Evolutionary conservation across 2,329 filamentous ascomycete genomes (phyloP).

Genomic region (Verticillium longisporum): DNA sequence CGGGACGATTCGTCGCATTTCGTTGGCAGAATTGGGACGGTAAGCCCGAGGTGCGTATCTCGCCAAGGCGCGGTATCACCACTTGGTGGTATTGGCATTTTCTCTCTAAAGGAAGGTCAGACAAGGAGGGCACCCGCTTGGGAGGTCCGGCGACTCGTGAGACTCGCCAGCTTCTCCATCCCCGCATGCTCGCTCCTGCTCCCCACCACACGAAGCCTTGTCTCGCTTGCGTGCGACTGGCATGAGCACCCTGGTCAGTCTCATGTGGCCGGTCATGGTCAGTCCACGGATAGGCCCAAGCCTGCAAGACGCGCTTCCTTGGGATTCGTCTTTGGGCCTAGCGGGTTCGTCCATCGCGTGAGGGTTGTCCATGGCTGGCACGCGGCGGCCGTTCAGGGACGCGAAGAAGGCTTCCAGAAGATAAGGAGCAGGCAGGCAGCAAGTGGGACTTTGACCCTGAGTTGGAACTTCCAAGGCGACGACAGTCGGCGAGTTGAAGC

Average conservation of each 20-base stretch:
- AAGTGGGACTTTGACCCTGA: not conserved
- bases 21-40: slow-evolving; percentile 1
- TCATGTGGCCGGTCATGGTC: not conserved
- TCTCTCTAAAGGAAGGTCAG: slow-evolving; percentile 2
- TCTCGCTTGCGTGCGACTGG: not conserved
- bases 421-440: not conserved
- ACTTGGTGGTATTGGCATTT: slow-evolving; percentile 1
- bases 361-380: not conserved
- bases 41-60: slow-evolving; percentile 2
- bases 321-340: not conserved
- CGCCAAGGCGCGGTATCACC: slow-evolving; percentile 4
- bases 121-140: not conserved
- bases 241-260: not conserved
- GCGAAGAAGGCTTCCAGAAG: not conserved
- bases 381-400: not conserved
- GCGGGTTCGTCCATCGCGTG: not conserved
- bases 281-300: not conserved
- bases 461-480: not conserved
- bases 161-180: not conserved
- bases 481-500: not conserved
- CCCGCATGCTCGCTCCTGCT: not conserved
- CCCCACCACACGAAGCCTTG: not conserved
- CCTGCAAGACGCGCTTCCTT: not conserved
- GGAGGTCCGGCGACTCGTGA: not conserved
- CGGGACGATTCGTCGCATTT: not conserved